phyloP scores from a whole-genome alignment of 495 filamentous ascomycete species.

The Sphaerosporella brunnea region DNA sequence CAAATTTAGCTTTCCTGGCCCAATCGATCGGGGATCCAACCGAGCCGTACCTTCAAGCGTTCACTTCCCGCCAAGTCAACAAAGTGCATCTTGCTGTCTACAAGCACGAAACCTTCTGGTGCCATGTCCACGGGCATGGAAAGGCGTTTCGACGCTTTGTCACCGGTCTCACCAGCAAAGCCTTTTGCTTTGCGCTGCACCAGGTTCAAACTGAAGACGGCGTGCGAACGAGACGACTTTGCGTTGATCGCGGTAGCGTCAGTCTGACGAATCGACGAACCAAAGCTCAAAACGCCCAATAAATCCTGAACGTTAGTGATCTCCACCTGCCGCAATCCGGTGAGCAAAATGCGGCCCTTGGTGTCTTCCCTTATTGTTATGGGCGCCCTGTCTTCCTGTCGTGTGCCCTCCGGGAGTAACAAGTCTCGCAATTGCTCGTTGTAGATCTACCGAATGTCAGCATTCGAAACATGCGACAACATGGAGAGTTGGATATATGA shows the following conservation, averaged over 20 bases:
- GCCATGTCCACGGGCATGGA: slow-evolving; percentile 70
- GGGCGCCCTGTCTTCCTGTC: slow-evolving; percentile 45
- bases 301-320: slow-evolving; percentile 90
- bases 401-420: slow-evolving; percentile 57
- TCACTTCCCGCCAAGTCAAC: slow-evolving; percentile 97
- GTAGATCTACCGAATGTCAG: slow-evolving; percentile 50
- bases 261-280: slow-evolving; percentile 87
- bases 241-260: slow-evolving; percentile 99
- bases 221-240: slow-evolving; percentile 95
- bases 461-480: slow-evolving; percentile 4
- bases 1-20: neutral
- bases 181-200: slow-evolving; percentile 60
- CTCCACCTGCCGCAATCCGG: slow-evolving; percentile 69
- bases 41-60: slow-evolving; percentile 47
- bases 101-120: slow-evolving; percentile 51
- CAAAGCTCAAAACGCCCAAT: slow-evolving; percentile 71
- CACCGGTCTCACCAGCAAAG: no score
- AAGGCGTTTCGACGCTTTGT: slow-evolving; percentile 57
- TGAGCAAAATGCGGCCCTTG: slow-evolving; percentile 89
- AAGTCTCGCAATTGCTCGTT: slow-evolving; percentile 91
- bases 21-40: neutral
- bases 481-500: no score
- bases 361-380: slow-evolving; percentile 84
- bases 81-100: slow-evolving; percentile 97
- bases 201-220: slow-evolving; percentile 89